Conservation (phyloP, 768 basidiomycete species). For the Tylopilus vinaceipallidus region DNA sequence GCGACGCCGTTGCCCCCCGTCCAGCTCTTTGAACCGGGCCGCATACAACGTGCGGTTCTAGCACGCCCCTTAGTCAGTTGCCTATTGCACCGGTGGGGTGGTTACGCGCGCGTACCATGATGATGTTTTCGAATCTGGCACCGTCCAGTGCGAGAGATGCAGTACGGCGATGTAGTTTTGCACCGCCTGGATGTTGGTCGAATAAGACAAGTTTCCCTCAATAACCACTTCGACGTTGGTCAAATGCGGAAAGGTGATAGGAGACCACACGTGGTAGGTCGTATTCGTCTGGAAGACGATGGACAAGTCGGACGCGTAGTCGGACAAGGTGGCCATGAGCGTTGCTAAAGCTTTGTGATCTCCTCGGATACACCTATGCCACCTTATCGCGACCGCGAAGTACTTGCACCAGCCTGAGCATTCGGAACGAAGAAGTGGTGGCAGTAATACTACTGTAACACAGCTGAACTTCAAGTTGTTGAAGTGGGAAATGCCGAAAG, state of each 20-base stretch:
- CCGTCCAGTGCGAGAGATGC: not conserved
- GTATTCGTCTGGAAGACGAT: constrained; percentile 56
- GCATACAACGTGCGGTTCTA: constrained; percentile 53
- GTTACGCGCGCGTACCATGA: not conserved
- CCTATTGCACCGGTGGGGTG: not conserved
- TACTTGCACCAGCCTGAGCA: no score
- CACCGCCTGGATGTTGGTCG: constrained; percentile 46
- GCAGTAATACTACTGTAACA: no score
- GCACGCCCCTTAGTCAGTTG: not conserved
- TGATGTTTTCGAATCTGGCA: constrained; percentile 1
- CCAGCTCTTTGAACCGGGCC: constrained; percentile 69
- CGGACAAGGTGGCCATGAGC: constrained; percentile 41
- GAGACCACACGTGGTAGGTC: constrained; percentile 61
- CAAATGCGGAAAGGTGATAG: constrained; percentile 52
- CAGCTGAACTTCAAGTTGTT: no score
- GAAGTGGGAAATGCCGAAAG: no score
- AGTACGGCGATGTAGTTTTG: constrained; percentile 43
- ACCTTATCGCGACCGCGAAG: no score
- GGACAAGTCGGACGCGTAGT: constrained; percentile 42
- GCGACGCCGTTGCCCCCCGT: constrained; percentile 59
- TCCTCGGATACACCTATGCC: no score
- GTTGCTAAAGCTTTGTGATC: no score
- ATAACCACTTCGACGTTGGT: constrained; percentile 57
- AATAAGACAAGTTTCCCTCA: constrained; percentile 58
- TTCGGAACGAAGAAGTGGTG: no score